Conservation (phyloP, 176 grass and related monocot genomes). For the Eragrostis curvula region DNA sequence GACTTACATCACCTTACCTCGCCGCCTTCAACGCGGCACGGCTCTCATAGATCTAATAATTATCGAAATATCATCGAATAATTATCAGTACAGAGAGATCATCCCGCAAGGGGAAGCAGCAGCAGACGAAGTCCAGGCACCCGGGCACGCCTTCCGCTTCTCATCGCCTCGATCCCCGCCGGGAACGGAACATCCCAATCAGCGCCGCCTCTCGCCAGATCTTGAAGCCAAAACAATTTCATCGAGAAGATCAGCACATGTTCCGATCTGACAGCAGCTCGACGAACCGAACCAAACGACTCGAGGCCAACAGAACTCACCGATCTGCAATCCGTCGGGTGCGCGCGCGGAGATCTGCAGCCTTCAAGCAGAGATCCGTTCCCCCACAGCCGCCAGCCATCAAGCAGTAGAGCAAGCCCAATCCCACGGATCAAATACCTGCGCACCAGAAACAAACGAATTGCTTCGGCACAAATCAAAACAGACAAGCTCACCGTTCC, state of each 20-base stretch:
- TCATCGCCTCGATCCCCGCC: not conserved
- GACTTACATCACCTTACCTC: slow-evolving; percentile 54
- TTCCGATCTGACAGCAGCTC: fast-evolving
- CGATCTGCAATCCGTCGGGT: not conserved
- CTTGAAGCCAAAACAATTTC: not conserved
- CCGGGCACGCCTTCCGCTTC: not conserved
- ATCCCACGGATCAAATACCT: not conserved
- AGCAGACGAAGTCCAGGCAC: not conserved
- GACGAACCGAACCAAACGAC: fast-evolving
- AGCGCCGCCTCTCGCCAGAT: not conserved
- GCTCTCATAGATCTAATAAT: slow-evolving; percentile 59
- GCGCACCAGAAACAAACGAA: not conserved
- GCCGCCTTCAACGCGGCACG: slow-evolving; percentile 18
- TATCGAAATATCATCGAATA: slow-evolving; percentile 51
- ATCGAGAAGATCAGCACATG: not conserved
- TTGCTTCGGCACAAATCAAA: not conserved
- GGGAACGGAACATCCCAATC: not conserved
- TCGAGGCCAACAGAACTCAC: not conserved
- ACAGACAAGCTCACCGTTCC: not conserved
- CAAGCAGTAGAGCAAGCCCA: not conserved
- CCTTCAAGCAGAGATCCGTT: not conserved
- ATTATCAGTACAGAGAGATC: slow-evolving; percentile 51
- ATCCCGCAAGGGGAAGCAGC: not conserved
- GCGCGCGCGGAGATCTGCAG: not conserved
- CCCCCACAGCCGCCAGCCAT: not conserved